Percentiles rank a stretch among this genome's conserved stretches.
These are phyloP conservation scores for Spongospora subterranea DNA, from an alignment of 208 protist genomes.

Conservation along the genomic window DNA sequence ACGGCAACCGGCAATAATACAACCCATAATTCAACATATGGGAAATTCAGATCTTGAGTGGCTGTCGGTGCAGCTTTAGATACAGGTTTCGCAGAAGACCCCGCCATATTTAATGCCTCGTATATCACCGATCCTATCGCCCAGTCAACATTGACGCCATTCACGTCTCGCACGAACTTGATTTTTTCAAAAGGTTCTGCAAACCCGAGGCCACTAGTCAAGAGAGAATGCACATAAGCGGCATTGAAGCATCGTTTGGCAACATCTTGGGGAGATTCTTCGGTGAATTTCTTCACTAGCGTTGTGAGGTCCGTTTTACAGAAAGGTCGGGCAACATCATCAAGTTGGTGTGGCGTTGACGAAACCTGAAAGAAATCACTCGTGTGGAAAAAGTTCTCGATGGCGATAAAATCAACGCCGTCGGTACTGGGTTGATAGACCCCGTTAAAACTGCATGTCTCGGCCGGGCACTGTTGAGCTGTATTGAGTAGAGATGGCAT, in stretches of 20 bases:
- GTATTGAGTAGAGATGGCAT: neutral
- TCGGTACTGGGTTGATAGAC: neutral
- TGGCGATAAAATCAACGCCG: slow-evolving; percentile 25
- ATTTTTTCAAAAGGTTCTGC: neutral
- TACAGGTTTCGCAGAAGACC: too few relatives aligned
- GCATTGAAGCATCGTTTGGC: slow-evolving; percentile 49
- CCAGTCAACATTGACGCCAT: slow-evolving; percentile 26
- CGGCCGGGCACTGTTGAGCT: neutral
- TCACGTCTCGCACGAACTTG: slow-evolving; percentile 7
- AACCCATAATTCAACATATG: neutral
- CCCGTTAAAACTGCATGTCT: slow-evolving; percentile 39
- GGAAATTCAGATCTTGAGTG: neutral
- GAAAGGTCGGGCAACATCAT: neutral
- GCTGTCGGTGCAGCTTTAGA: neutral
- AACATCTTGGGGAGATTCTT: neutral
- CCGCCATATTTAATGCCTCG: neutral
- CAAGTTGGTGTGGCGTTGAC: neutral
- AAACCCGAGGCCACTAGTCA: neutral
- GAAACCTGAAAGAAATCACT: slow-evolving; percentile 2
- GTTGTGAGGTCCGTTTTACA: neutral
- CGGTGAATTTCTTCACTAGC: neutral
- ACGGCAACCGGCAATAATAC: neutral
- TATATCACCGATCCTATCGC: slow-evolving; percentile 32
- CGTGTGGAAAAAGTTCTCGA: slow-evolving; percentile 49
- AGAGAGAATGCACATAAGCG: slow-evolving; percentile 1